A percentile compares a stretch with the other conserved stretches of the same genome.
Evolutionary conservation across 2,329 filamentous ascomycete species (phyloP).

Genomic region (Tolypocladium ovalisporum): DNA sequence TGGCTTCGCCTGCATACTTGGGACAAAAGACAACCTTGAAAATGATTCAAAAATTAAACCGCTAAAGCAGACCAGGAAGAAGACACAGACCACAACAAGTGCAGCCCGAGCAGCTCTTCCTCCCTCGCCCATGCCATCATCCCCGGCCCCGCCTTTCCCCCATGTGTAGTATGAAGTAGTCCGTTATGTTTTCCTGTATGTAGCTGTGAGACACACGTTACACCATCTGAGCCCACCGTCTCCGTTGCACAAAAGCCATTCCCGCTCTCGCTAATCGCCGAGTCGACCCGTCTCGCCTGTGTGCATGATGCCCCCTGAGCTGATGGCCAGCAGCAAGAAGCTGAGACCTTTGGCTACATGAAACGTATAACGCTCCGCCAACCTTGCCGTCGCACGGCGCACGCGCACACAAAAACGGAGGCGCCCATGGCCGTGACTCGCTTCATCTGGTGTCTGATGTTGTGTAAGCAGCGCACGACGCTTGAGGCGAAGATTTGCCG

Average conservation of each 20-base stretch:
- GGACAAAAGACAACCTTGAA: background rate
- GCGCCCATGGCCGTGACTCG: background rate
- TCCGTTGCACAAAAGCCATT: background rate
- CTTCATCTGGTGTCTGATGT: slow-evolving; percentile 1
- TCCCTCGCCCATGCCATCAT: background rate
- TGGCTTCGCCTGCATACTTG: background rate
- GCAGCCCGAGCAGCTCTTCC: background rate
- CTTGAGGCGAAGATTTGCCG: background rate
- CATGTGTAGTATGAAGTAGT: background rate
- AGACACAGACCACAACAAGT: background rate
- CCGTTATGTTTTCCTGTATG: background rate
- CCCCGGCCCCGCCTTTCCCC: background rate
- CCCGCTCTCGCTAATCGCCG: slow-evolving; percentile 6
- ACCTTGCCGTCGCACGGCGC: background rate
- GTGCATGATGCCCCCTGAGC: background rate
- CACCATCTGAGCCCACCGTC: background rate
- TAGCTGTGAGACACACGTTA: background rate
- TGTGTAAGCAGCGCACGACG: slow-evolving; percentile 1
- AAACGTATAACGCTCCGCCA: background rate
- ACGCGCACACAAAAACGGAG: background rate
- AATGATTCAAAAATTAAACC: background rate
- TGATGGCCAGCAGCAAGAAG: background rate
- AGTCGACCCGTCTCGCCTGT: slow-evolving; percentile 2
- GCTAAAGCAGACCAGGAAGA: background rate
- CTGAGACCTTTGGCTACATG: background rate